Percentiles rank a stretch among this genome's conserved stretches.
Evolutionary conservation across 352 stramenopile genomes (phyloP).

Genomic region (Globisporangium splendens): DNA sequence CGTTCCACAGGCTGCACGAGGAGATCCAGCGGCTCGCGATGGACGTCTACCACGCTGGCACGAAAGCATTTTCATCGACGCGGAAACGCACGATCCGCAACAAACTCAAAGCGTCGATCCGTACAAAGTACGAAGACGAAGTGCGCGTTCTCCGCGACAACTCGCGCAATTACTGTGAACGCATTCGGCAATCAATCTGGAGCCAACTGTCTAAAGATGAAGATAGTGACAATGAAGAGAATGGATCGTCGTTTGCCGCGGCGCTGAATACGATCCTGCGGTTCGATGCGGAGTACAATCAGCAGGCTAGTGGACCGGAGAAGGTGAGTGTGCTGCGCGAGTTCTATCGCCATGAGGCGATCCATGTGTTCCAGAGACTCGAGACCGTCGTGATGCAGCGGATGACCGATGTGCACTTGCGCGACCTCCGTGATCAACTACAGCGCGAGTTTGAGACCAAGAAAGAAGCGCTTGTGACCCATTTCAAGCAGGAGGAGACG

Average conservation of each 20-base stretch:
- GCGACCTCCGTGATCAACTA: constrained; percentile 45
- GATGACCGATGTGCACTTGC: constrained; percentile 52
- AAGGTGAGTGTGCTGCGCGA: constrained; percentile 44
- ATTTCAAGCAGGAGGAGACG: constrained; percentile 64
- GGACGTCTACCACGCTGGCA: constrained; percentile 56
- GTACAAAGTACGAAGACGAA: constrained; percentile 33
- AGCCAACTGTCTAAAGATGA: constrained; percentile 21
- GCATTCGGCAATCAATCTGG: constrained; percentile 41
- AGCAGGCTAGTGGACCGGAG: constrained; percentile 45
- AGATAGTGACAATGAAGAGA: background rate
- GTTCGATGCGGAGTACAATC: constrained; percentile 52
- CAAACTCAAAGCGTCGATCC: constrained; percentile 50
- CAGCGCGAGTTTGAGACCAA: constrained; percentile 58
- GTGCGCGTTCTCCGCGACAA: constrained; percentile 32
- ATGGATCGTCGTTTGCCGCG: constrained; percentile 26
- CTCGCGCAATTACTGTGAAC: constrained; percentile 50
- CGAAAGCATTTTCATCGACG: constrained; percentile 28
- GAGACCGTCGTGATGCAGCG: constrained; percentile 43
- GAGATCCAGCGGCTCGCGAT: constrained; percentile 70
- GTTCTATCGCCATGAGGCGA: constrained; percentile 56
- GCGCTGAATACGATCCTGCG: constrained; percentile 41
- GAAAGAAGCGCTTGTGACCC: constrained; percentile 51
- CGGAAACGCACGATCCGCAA: constrained; percentile 42
- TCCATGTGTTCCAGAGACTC: constrained; percentile 51
- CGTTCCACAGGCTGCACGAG: constrained; percentile 63